A percentile compares a stretch with the other conserved stretches of the same genome.
These are phyloP conservation scores for Podospora bellae-mahoneyi DNA, from an alignment of 495 filamentous ascomycete genomes.

Conservation along the genomic window DNA sequence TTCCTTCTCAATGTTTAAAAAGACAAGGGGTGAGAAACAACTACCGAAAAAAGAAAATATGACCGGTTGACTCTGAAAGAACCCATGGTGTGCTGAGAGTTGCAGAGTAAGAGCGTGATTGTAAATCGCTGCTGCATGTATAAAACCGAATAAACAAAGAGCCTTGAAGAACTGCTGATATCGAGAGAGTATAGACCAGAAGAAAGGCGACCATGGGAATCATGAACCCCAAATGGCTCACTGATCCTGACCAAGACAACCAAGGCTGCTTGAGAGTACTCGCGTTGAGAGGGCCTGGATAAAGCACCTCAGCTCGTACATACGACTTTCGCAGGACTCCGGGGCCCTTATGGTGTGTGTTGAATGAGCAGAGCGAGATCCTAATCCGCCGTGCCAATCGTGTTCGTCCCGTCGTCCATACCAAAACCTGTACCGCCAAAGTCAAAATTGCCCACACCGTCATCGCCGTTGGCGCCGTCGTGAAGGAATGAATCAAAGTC, in stretches of 20 bases:
- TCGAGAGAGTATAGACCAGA: conserved; percentile 11
- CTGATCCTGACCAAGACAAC: not conserved
- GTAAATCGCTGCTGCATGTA: not conserved
- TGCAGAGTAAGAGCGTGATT: not conserved
- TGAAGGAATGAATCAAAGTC: conserved; percentile 96
- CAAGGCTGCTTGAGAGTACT: not conserved
- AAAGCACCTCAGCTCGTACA: conserved; percentile 1
- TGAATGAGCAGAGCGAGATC: conserved; percentile 17
- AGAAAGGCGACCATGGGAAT: conserved; percentile 2
- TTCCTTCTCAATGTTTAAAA: conserved; percentile 12
- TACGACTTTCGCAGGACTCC: not conserved
- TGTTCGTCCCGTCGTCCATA: conserved; percentile 43
- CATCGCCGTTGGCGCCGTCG: conserved; percentile 40
- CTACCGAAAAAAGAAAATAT: not conserved
- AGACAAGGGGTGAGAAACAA: conserved; percentile 2
- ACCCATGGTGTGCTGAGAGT: not conserved
- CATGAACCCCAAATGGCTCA: not conserved
- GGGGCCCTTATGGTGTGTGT: not conserved
- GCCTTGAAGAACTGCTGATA: conserved; percentile 2
- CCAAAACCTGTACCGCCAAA: conserved; percentile 30
- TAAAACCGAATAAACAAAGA: conserved; percentile 1
- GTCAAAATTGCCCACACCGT: conserved; percentile 45
- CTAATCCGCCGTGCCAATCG: conserved; percentile 51
- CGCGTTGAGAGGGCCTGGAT: not conserved
- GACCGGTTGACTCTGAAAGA: not conserved